Conservation (phyloP, 176 grass and related monocot species). For the Carex scoparia region DNA sequence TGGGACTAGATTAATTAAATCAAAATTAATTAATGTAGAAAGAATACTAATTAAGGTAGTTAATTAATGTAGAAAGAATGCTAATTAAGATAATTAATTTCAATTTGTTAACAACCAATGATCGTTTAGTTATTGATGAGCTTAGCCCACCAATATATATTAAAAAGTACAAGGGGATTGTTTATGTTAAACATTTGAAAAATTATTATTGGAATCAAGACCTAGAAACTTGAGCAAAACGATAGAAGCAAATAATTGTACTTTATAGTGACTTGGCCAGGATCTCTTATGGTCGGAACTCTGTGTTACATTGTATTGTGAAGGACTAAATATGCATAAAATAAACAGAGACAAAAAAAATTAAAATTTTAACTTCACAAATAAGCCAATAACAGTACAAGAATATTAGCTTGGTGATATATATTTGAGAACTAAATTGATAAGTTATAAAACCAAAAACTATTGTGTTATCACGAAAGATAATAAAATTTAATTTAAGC, state of each 20-base stretch:
- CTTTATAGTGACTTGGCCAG: background rate
- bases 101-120: background rate
- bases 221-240: background rate
- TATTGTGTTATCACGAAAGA: background rate
- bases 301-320: background rate
- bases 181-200: conserved; percentile 16
- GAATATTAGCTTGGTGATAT: background rate
- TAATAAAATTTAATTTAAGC: background rate
- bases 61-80: too few species aligned
- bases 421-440: background rate
- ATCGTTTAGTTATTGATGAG: background rate
- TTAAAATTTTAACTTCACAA: background rate
- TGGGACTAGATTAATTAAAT: too few species aligned
- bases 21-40: too few species aligned
- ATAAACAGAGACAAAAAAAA: background rate
- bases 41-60: too few species aligned
- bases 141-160: conserved; percentile 1
- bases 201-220: background rate
- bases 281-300: background rate
- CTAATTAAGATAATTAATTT: too few species aligned
- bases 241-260: background rate
- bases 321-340: background rate
- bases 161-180: background rate
- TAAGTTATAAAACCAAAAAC: background rate
- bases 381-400: background rate